Base-by-base conservation (phyloP, 148 eudicot species). In the Beta vulgaris region DNA sequence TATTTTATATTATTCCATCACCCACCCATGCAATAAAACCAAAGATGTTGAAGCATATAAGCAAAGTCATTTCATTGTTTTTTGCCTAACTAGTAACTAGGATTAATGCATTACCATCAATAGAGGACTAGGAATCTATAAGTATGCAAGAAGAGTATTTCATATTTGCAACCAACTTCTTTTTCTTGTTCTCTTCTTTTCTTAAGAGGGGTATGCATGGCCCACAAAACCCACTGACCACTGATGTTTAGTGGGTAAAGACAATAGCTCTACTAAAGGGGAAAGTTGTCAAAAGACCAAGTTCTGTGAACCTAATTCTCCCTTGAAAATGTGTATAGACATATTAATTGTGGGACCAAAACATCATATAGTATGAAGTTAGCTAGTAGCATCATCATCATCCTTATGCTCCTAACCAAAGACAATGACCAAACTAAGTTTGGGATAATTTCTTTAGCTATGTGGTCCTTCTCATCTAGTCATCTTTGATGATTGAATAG, bases 231-330 rank as follows among this genome's bases (percentile, higher is more conserved):
- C 70, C 62, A 42, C 32, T 40, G 46, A 4, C 68, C 68, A 72
- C 39, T 72, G 63, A 4, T 58, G 70, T 57, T 51, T 72, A 67
- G 77, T 81, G 84, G 74, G 62, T 19, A 77, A 73, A 60, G 44
- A 37, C 43, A 76, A 65, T 63, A 57, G 65, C 37, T 61, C 35
- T 62, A 63, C 35, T 62, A 63, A 78, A 57, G 73, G 57, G 73
- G 46, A 51, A 81, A 81, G 80, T 58, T 72, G 80, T 76, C 64
- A 72, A 74, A 76, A 54, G 72, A 73, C 69, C 64, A 76, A 81
- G 71, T 81, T 81, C 58, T 77, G 75, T 68, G 84, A 81, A 77
- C 84, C 84, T 61, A 81, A 76, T 67, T 81, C 43, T 81, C 77
- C 84, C 42, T 59, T 73, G 23, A 42, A 77, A 73, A 73, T 75